Percentiles rank a stretch among this genome's conserved stretches.
phyloP scores from a whole-genome alignment of 257 asterid genomes.

The Plantago ovata region DNA sequence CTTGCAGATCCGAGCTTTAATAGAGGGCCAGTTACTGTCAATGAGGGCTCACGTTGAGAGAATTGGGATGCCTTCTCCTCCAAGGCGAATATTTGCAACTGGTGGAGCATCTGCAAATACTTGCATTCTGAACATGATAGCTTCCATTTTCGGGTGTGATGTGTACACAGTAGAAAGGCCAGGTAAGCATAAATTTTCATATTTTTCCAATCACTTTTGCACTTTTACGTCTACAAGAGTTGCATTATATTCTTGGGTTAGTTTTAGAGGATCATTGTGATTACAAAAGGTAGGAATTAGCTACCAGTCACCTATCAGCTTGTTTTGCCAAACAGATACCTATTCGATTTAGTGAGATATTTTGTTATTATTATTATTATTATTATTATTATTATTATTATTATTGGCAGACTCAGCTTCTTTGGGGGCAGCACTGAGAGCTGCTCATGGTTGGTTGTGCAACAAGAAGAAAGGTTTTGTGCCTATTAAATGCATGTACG shows the following conservation, averaged over 20 bases:
- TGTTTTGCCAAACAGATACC: too few species aligned
- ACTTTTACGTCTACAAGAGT: too few species aligned
- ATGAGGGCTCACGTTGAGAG: conserved; percentile 75
- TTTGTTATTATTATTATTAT: too few species aligned
- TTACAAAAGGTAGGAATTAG: too few species aligned
- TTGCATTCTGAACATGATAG: conserved; percentile 39
- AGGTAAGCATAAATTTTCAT: conserved; percentile 27
- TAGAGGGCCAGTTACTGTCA: conserved; percentile 71
- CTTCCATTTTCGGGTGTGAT: conserved; percentile 63
- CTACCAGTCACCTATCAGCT: too few species aligned
- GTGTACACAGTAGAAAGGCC: conserved; percentile 57
- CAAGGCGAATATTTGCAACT: conserved; percentile 65
- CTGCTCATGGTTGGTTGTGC: conserved; percentile 88
- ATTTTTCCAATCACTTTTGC: too few species aligned
- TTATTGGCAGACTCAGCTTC: conserved; percentile 75
- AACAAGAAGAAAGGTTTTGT: conserved; percentile 39
- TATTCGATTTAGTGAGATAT: too few species aligned
- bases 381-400: too few species aligned
- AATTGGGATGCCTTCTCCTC: conserved; percentile 70
- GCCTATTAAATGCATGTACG: conserved; percentile 54
- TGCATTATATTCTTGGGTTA: too few species aligned
- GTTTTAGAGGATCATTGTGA: too few species aligned
- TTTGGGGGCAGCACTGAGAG: conserved; percentile 76
- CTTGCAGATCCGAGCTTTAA: conserved; percentile 58
- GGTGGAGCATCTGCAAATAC: conserved; percentile 77